These are phyloP conservation scores for Acer negundo DNA, from an alignment of 345 rosid species.

Conservation along the genomic window DNA sequence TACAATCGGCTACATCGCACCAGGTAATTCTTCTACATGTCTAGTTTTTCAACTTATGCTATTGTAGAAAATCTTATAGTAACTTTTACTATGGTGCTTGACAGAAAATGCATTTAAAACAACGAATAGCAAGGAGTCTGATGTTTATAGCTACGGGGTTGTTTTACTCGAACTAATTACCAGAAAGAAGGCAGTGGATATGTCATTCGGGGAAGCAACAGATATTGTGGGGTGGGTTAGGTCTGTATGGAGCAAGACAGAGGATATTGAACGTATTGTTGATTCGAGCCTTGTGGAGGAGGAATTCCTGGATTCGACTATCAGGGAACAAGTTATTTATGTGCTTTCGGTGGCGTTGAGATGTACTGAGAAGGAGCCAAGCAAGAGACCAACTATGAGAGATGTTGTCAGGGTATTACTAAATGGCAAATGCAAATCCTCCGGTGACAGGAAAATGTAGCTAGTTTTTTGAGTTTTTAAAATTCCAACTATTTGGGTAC, in stretches of 20 bases:
- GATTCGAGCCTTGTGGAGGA: constrained; percentile 51
- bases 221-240: constrained; percentile 58
- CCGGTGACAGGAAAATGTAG: constrained; percentile 1
- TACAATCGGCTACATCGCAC: constrained; percentile 80
- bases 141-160: constrained; percentile 74
- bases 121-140: constrained; percentile 55
- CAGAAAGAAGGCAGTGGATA: constrained; percentile 53
- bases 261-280: constrained; percentile 37
- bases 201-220: constrained; percentile 31
- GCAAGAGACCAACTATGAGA: constrained; percentile 66
- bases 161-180: constrained; percentile 65
- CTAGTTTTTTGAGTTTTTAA: neutral
- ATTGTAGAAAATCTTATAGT: neutral
- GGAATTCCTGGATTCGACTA: constrained; percentile 50
- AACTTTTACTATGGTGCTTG: neutral
- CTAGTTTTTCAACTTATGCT: neutral
- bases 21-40: constrained; percentile 46
- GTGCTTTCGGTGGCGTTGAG: constrained; percentile 53
- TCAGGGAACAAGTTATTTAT: constrained; percentile 52
- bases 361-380: constrained; percentile 63
- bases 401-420: constrained; percentile 59
- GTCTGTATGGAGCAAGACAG: constrained; percentile 41
- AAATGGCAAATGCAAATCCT: constrained; percentile 20
- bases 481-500: neutral
- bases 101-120: constrained; percentile 67